Percentiles rank a stretch among this genome's conserved stretches.
Evolutionary conservation across 495 filamentous ascomycete species (phyloP).

Genomic region (Hyphodiscus hymeniophilus): DNA sequence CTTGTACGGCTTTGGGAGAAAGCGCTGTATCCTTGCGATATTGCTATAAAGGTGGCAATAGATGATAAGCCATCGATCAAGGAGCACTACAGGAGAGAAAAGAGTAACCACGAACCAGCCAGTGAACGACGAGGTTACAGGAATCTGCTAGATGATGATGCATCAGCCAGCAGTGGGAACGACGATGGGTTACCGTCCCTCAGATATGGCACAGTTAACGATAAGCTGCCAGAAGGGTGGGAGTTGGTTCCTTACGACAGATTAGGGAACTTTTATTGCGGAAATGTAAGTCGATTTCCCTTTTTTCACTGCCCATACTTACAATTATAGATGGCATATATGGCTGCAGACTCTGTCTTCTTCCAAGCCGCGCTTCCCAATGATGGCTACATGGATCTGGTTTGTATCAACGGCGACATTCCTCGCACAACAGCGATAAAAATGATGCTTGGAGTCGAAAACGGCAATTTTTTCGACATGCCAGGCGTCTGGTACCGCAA

Average conservation of each 20-base stretch:
- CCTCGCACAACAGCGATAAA: slow-evolving; percentile 50
- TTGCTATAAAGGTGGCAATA: slow-evolving; percentile 73
- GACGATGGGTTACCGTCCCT: slow-evolving; percentile 59
- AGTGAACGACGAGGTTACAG: slow-evolving; percentile 19
- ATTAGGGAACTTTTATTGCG: slow-evolving; percentile 87
- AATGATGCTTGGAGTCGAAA: slow-evolving; percentile 62
- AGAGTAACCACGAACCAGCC: slow-evolving; percentile 25
- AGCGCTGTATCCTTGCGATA: slow-evolving; percentile 77
- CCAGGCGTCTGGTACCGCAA: slow-evolving; percentile 74
- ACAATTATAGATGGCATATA: slow-evolving; percentile 63
- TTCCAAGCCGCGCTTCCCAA: slow-evolving; percentile 78
- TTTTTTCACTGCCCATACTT: not conserved
- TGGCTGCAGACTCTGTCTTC: slow-evolving; percentile 81
- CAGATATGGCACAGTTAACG: slow-evolving; percentile 68
- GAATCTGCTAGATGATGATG: slow-evolving; percentile 22
- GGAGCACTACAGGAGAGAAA: slow-evolving; percentile 56
- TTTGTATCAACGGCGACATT: slow-evolving; percentile 72
- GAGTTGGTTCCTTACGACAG: slow-evolving; percentile 60
- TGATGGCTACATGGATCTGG: slow-evolving; percentile 79
- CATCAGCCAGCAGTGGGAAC: slow-evolving; percentile 18
- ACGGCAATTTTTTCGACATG: slow-evolving; percentile 67
- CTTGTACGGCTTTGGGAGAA: slow-evolving; percentile 61
- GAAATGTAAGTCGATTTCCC: slow-evolving; percentile 50
- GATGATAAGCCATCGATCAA: slow-evolving; percentile 70
- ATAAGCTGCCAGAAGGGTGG: slow-evolving; percentile 70